Base-by-base conservation (phyloP, 768 basidiomycete genomes). In the Suillus lakei region DNA sequence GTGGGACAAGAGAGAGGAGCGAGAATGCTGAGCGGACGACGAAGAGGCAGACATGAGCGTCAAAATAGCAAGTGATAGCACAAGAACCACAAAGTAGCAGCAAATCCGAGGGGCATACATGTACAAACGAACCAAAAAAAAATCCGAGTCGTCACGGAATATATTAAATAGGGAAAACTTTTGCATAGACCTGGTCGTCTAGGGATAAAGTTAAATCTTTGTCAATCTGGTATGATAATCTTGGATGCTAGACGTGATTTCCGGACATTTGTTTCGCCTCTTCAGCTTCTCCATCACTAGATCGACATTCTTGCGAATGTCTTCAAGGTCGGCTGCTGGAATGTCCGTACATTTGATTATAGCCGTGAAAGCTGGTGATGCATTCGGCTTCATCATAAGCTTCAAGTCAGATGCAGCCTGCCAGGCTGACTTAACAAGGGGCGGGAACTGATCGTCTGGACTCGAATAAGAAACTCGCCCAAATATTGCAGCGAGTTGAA, bases 401-500 rank as follows among this genome's bases (percentile, higher is more conserved):
- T 39, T 39, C 38, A 59, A 39, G 38, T 39, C 26, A 4, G 39
- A 5, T 26, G 38, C 56, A 26, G 38, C 26, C 38, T 59, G 38
- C 56, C 56, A 59, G 18, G 56, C 56, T 26, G 26, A 39, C 36
- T 59, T 59, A 5, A 26, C 56, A 28, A 59, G 56, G 16, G 5
- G 28, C 6, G 34, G 18, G n/a, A 59, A 21, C 5, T 39, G 16
- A 7, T 38, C n/a, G 18, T 26, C 56, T 28, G 56, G 26, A 59
- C 38, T 39, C 16, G 38, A 28, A 28, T 23, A 26, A 28, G 7
- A 18, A 21, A 59, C 18, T 21, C 26, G 56, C 56, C 56, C 56
- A 5, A 59, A 59, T 39, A 59, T 34, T 28, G 36, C 56, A 59
- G 38, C 26, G 56, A 59, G 56, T 21, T 28, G 38, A 38, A 59